Percentiles rank a stretch among this genome's conserved stretches.
Conservation (phyloP, 1,139 yeast genomes). For the Arxiozyma heterogenica region DNA sequence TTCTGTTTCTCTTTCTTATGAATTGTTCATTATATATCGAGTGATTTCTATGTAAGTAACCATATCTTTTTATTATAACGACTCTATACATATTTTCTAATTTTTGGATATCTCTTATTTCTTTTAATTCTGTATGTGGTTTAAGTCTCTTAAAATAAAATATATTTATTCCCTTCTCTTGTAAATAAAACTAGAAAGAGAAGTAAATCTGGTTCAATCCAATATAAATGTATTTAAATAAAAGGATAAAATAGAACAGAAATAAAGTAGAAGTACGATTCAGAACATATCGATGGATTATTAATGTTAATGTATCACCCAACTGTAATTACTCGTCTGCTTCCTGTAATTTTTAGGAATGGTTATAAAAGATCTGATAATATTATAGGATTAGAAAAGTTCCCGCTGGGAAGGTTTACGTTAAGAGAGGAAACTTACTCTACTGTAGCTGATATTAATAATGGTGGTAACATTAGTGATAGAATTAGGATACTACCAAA, state of each 20-base stretch:
- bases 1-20: not conserved
- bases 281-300: not conserved
- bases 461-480: not conserved
- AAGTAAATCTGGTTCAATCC: too few relatives aligned
- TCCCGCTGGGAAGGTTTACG: not conserved
- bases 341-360: not conserved
- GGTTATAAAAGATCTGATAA: not conserved
- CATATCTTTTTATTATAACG: too few relatives aligned
- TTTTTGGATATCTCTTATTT: too few relatives aligned
- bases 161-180: too few relatives aligned
- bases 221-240: too few relatives aligned
- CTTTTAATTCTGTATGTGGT: too few relatives aligned
- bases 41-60: too few relatives aligned
- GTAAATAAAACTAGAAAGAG: too few relatives aligned
- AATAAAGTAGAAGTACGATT: not conserved
- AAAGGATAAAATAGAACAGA: too few relatives aligned
- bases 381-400: not conserved
- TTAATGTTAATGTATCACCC: not conserved
- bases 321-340: not conserved
- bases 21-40: too few relatives aligned
- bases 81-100: too few relatives aligned
- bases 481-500: slow-evolving; percentile 24
- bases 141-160: too few relatives aligned
- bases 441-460: slow-evolving; percentile 53
- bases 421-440: slow-evolving; percentile 31